phyloP scores from a whole-genome alignment of 176 grass and related monocot genomes.

The Aegilops bicornis region DNA sequence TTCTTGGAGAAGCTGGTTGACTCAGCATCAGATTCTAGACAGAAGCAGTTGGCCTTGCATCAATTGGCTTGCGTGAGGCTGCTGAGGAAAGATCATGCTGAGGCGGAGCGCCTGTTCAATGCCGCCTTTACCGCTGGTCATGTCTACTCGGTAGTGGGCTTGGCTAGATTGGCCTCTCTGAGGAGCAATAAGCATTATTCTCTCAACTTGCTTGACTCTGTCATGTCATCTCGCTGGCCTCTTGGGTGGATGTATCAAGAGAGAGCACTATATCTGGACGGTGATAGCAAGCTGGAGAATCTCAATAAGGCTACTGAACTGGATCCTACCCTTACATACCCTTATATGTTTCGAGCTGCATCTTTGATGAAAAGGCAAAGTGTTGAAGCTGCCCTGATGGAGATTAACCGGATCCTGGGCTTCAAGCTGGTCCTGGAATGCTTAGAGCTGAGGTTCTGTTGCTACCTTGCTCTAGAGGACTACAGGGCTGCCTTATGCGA shows the following conservation, averaged over 20 bases:
- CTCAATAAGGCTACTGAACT: constrained; percentile 88
- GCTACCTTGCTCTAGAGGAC: constrained; percentile 87
- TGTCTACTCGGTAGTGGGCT: constrained; percentile 81
- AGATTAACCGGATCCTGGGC: constrained; percentile 87
- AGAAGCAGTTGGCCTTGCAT: constrained; percentile 84
- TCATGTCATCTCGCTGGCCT: constrained; percentile 77
- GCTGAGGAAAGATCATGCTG: constrained; percentile 69
- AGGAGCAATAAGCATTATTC: constrained; percentile 87
- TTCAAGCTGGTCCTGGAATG: constrained; percentile 90
- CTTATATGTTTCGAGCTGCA: constrained; percentile 91
- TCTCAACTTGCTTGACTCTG: constrained; percentile 83
- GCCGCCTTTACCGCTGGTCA: constrained; percentile 76
- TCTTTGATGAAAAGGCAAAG: constrained; percentile 67
- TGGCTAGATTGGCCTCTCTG: constrained; percentile 70
- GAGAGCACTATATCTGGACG: constrained; percentile 78
- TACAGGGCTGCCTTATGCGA: constrained; percentile 84
- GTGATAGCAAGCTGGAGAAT: constrained; percentile 80
- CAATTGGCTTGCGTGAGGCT: constrained; percentile 72
- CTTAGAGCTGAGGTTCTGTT: constrained; percentile 93
- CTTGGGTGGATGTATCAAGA: constrained; percentile 99
- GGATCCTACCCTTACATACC: constrained; percentile 88
- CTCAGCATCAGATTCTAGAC: constrained; percentile 66
- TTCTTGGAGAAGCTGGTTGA: constrained; percentile 90
- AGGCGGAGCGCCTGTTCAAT: constrained; percentile 79
- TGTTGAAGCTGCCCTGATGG: constrained; percentile 79